Conservation (phyloP, 139 green algal genomes). For the Spirogloea muscicola region DNA sequence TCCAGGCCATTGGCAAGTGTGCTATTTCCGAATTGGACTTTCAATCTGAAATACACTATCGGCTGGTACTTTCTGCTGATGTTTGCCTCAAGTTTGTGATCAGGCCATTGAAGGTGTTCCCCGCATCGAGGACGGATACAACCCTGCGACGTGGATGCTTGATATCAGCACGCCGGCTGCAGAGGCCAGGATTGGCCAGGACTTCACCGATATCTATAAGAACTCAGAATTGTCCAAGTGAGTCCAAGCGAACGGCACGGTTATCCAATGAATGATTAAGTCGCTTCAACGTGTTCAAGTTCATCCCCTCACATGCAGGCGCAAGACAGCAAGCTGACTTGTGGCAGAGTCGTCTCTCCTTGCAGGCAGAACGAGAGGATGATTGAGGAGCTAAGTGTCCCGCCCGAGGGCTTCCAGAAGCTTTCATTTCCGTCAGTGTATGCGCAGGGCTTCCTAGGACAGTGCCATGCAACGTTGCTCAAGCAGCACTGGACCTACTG, state of each 20-base stretch:
- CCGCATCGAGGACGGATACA: conserved; percentile 52
- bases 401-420: conserved; percentile 18
- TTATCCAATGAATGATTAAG: too few species aligned
- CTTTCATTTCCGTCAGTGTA: conserved; percentile 13
- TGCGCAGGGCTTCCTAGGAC: neutral
- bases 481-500: conserved; percentile 32
- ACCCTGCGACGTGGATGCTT: conserved; percentile 81
- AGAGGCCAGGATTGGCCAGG: conserved; percentile 15
- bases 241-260: too few species aligned
- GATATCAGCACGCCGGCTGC: conserved; percentile 48
- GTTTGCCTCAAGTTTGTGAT: too few species aligned
- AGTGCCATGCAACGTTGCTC: conserved; percentile 19
- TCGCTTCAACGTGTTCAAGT: too few species aligned
- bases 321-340: too few species aligned
- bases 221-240: conserved; percentile 27
- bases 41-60: too few species aligned
- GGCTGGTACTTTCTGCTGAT: too few species aligned
- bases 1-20: too few species aligned
- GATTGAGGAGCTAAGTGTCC: conserved; percentile 5
- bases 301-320: too few species aligned
- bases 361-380: conserved; percentile 29
- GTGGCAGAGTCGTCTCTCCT: too few species aligned
- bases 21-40: too few species aligned
- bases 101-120: conserved; percentile 25
- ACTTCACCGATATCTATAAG: conserved; percentile 36